phyloP scores from a whole-genome alignment of 2,329 filamentous ascomycete species.

The Cladosporium sp. region DNA sequence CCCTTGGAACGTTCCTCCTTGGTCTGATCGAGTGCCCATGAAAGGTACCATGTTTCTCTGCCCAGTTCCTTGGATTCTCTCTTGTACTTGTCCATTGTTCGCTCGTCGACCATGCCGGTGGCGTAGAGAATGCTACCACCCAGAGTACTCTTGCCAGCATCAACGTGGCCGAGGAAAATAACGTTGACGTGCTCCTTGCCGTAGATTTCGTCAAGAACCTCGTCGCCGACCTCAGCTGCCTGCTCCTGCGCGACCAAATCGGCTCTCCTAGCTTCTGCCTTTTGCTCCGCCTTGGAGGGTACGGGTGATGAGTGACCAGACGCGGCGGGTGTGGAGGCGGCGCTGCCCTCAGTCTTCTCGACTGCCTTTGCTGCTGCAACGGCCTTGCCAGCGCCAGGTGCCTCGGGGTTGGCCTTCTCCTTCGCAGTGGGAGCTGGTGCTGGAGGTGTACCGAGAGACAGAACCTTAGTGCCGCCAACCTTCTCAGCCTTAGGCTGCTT shows the following conservation, averaged over 20 bases:
- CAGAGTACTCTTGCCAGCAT: constrained; percentile 95
- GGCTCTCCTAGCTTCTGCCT: constrained; percentile 60
- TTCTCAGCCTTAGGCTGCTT: constrained; percentile 53
- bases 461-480: constrained; percentile 60
- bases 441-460: constrained; percentile 56
- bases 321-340: constrained; percentile 69
- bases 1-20: constrained; percentile 95
- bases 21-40: constrained; percentile 95
- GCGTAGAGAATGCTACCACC: constrained; percentile 89
- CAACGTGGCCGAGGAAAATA: constrained; percentile 96
- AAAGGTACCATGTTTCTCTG: constrained; percentile 97
- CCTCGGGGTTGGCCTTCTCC: constrained; percentile 35
- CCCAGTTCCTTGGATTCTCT: constrained; percentile 92
- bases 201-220: constrained; percentile 89
- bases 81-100: constrained; percentile 98
- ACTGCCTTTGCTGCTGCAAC: constrained; percentile 84
- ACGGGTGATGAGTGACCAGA: constrained; percentile 77
- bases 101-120: constrained; percentile 98
- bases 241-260: constrained; percentile 83
- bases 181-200: constrained; percentile 93
- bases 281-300: constrained; percentile 49
- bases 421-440: constrained; percentile 51
- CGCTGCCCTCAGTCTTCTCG: constrained; percentile 66
- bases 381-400: constrained; percentile 71
- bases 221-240: constrained; percentile 70